phyloP scores from a whole-genome alignment of 106 monocot species.

The Amphibolis antarctica region DNA sequence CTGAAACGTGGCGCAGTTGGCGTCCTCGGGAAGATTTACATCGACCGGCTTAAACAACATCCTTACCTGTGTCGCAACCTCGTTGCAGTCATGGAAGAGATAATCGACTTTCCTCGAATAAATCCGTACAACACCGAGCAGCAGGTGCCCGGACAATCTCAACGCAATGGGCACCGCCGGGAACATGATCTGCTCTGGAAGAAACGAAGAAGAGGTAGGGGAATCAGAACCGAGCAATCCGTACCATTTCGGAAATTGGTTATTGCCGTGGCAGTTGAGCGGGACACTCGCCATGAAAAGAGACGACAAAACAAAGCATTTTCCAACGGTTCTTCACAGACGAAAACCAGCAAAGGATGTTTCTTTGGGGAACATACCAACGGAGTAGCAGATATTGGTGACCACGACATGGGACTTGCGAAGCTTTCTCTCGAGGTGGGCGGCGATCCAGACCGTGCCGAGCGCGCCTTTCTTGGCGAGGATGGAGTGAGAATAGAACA shows the following conservation, averaged over 20 bases:
- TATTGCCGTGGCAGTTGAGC: not conserved
- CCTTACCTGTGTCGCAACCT: conserved; percentile 32
- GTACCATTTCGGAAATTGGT: too few relatives aligned
- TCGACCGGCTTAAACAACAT: conserved; percentile 30
- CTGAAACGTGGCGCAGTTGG: conserved; percentile 47
- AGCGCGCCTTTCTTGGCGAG: conserved; percentile 70
- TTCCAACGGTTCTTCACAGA: too few relatives aligned
- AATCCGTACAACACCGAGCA: conserved; percentile 72
- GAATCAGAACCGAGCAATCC: not conserved
- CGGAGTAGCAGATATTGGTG: conserved; percentile 58
- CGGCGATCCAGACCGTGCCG: conserved; percentile 93
- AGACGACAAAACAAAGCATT: not conserved
- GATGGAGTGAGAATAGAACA: conserved; percentile 83
- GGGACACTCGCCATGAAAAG: not conserved
- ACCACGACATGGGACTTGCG: conserved; percentile 72
- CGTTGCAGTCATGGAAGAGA: conserved; percentile 58
- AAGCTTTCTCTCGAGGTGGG: conserved; percentile 62
- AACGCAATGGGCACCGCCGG: conserved; percentile 83
- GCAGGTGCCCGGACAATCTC: conserved; percentile 78
- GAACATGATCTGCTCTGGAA: conserved; percentile 57
- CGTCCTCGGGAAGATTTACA: conserved; percentile 51
- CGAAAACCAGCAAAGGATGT: not conserved
- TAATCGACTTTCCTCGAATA: conserved; percentile 90
- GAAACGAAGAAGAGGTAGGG: not conserved
- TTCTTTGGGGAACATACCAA: conserved; percentile 22